Percentiles rank a stretch among this genome's conserved stretches.
phyloP scores from a whole-genome alignment of 2,329 filamentous ascomycete genomes.

The Didymella keratinophila region DNA sequence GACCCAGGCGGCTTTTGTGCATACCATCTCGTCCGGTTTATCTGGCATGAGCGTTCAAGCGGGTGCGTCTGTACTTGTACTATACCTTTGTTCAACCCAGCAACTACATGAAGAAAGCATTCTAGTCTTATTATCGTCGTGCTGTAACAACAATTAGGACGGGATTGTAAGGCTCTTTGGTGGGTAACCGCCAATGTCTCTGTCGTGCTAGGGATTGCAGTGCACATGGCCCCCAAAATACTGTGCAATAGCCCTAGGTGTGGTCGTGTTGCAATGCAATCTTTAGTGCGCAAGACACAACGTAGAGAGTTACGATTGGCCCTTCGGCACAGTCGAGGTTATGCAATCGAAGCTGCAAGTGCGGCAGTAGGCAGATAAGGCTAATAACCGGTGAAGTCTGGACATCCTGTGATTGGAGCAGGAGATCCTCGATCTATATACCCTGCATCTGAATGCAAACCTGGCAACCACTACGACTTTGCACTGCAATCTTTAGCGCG shows the following conservation, averaged over 20 bases:
- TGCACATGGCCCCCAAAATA: no score
- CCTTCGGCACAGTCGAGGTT: not conserved
- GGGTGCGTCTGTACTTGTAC: conserved; percentile 15
- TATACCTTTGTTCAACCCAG: conserved; percentile 8
- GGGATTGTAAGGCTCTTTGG: no score
- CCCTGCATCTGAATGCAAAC: no score
- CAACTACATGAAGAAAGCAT: no score
- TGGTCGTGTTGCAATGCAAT: not conserved
- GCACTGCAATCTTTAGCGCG: not conserved
- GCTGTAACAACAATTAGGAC: no score
- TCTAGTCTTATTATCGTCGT: no score
- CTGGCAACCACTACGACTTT: no score
- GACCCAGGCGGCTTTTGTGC: conserved; percentile 9
- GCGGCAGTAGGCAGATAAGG: not conserved
- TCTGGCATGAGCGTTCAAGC: conserved; percentile 16
- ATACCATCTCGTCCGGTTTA: conserved; percentile 5
- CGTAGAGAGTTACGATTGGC: not conserved
- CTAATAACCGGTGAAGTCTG: not conserved
- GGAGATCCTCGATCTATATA: no score
- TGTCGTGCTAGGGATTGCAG: no score
- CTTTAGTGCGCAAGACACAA: not conserved
- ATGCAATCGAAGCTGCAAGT: not conserved
- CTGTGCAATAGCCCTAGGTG: no score
- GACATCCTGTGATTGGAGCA: no score
- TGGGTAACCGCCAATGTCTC: no score